Evolutionary conservation across 768 basidiomycete species (phyloP), one percentile per base, ranked within the genome.

Genomic region (Russula sp.): DNA sequence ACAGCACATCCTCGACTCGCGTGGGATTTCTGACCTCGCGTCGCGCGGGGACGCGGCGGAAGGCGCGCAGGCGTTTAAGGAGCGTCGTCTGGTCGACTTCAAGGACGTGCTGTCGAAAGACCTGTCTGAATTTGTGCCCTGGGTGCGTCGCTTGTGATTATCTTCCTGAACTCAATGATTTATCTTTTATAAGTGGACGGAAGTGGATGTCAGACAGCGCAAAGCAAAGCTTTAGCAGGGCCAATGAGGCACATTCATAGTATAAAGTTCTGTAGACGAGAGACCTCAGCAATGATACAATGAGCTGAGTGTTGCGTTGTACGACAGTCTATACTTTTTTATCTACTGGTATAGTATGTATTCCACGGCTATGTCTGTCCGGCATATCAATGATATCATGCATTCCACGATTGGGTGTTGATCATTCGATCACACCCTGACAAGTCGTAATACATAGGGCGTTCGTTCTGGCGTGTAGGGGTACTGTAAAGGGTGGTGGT

Each of bases 1-100:
- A 67, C 82, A 81, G 59, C 82, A 84, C 61, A 66, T 84, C 3
- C 67, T 79, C 18, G 83, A 84, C 64, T 84, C 84, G 10, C 71
- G 78, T 16, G 78, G 75, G 6, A 78, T 84, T 27, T 72, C 76
- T 31, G 67, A 78, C 27, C 66, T 80, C 0, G 80, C 71, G 0
- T 69, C 63, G 20, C 73, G 75, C 6, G 66, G 65, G 9, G 84
- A 84, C 64, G 79, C 76, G 0, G 70, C 69, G 14, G 83, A 84
- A 62, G 83, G 83, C 4, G 76, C 76, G 7, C 66, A 63, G 8
- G 75, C 83, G 0, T 85, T 84, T 72, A 79, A 71, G 62, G 78
- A 84, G 65, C 76, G 74, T 63, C 73, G 84, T 13, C 51, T 68
- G 6, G 78, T 79, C 2, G 77, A 74, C 48, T 83, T 84, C 62